Evolutionary conservation across 2,329 filamentous ascomycete species (phyloP), one percentile per base, ranked within the genome.

Genomic region (Nigrospora osmanthi): DNA sequence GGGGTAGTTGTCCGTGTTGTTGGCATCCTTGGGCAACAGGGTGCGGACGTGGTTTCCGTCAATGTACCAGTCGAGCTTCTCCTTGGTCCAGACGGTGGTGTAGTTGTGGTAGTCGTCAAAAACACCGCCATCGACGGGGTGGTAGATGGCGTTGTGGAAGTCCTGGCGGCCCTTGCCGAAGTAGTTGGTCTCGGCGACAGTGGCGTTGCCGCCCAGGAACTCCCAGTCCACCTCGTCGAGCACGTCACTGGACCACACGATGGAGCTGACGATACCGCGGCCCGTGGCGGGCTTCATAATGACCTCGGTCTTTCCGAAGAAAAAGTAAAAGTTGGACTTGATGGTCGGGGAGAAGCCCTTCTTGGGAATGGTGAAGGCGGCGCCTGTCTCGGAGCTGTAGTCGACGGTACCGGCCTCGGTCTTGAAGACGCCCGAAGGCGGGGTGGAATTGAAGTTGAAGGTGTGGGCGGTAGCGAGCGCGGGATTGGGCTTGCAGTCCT

Each of bases 171-270:
- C 87, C 69, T 90, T 89, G 61, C 86, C 83, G 56, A 86, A 91
- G 67, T 84, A 91, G 69, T 91, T 90, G 53, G 79, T 83, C 54
- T 86, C 75, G 10, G 78, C 84, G 32, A 73, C 66, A 14, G 72
- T 78, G 45, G 69, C 65, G 58, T 87, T 83, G 46, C 75, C 75
- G 38, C 87, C 87, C 47, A 89, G 74, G 58, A 87, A 86, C 60
- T 93, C 87, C 79, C 87, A 91, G 59, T 95, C 89, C 35, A 95
- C 82, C 66, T 95, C 88, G 61, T 95, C 89, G 13, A 91, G 74
- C 55, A 89, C 83, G 54, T 93, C 85, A 42, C 85, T 91, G 52
- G 93, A 75, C 63, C 91, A 75, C 60, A 95, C 90, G 58, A 94
- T 83, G 49, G 86, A 81, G 57, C 83, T 89, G 55, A 95, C 79